Base-by-base conservation (phyloP, 2,329 filamentous ascomycete genomes). In the Pestalotiopsis sp. region DNA sequence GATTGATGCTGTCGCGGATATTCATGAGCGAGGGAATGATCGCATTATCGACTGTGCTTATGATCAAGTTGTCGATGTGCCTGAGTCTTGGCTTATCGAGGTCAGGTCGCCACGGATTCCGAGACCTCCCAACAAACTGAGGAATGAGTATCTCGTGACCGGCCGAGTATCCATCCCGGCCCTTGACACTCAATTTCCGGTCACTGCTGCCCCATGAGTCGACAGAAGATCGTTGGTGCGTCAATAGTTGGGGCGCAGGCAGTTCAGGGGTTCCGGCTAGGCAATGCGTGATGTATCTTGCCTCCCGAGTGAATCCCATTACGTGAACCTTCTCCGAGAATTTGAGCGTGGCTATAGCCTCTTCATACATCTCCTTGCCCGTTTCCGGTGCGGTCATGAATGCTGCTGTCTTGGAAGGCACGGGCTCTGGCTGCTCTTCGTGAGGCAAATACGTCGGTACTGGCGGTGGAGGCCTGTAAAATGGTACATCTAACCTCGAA, bases 261-360 rank as follows among this genome's bases (percentile, higher is more conserved):
- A 89, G 85, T 67, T 87, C 82, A 7, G 85, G 83, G 14, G 89
- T 80, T 9, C 84, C 82, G 39, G 87, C 85, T 52, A 94, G 79
- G 31, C 88, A 86, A 77, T 93, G 90, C 13, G 91, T 91, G 64
- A 93, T 80, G 69, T 92, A 87, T 70, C 85, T 87, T 31, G 91
- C 91, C 55, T 91, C 82, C 73, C 86, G 88, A 57, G 89, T 90
- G 41, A 88, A 81, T 17, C 92, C 92, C 23, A 93, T 76, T 14
- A 94, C 84, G 84, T 74, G 92, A 85, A 72, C 84, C 81, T 69
- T 76, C 68, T 79, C 77, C 58, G 79, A 81, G 74, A 81, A 75
- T 73, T 77, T 79, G 75, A 78, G 71, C 64, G 64, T 64, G 13
- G 66, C 69, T 14, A 69, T 9, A 5, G 57, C 38, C 58, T 25